phyloP scores from a whole-genome alignment of 768 basidiomycete species.

The Pilatotrama ljubarskyi region DNA sequence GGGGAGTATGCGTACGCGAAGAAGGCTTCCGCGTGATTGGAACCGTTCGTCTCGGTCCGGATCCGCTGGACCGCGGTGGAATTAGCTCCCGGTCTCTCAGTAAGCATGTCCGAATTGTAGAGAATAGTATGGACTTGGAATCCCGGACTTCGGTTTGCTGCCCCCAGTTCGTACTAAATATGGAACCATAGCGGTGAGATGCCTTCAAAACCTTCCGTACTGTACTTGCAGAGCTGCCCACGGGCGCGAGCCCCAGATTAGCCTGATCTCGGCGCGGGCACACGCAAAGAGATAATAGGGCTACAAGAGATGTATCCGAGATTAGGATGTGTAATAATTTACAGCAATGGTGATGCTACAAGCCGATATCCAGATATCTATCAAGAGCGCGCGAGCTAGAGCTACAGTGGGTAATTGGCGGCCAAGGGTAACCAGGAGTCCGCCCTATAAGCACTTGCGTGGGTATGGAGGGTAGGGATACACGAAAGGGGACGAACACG shows the following conservation, averaged over 20 bases:
- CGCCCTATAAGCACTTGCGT: background rate
- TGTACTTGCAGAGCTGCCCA: no score
- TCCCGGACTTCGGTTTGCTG: no score
- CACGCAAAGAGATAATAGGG: background rate
- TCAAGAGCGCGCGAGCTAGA: conserved; percentile 7
- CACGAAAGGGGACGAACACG: conserved; percentile 11
- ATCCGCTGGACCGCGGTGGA: no score
- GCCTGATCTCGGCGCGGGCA: no score
- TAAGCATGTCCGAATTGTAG: no score
- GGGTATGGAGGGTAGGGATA: conserved; percentile 14
- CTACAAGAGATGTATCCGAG: conserved; percentile 1
- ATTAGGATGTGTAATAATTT: background rate
- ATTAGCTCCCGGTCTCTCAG: no score
- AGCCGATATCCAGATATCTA: conserved; percentile 1
- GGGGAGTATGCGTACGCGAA: conserved; percentile 34
- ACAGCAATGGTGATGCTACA: conserved; percentile 12
- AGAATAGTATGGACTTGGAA: no score
- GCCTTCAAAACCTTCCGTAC: no score
- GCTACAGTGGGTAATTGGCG: conserved; percentile 18
- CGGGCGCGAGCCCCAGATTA: no score
- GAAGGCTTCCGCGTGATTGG: background rate
- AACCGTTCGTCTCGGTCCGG: no score
- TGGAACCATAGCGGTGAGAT: no score
- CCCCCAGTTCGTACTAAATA: no score
- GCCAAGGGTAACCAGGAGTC: background rate